Evolutionary conservation across 2,329 filamentous ascomycete genomes (phyloP), one percentile per base, ranked within the genome.

Genomic region (Rhytidhysteron rufulum): DNA sequence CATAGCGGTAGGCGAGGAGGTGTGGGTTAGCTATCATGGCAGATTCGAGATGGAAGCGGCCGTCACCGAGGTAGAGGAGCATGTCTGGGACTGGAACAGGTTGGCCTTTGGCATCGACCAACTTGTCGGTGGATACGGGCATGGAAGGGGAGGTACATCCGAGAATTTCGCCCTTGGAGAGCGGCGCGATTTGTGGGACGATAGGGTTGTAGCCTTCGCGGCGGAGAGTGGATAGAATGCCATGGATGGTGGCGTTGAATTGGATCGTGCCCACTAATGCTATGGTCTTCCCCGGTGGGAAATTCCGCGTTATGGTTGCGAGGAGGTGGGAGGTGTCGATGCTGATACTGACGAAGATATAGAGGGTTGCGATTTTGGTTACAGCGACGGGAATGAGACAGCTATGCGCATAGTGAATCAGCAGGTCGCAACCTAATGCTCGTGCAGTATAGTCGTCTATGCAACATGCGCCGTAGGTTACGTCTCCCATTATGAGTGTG

Each of bases 11-110:
- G 2, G 94, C 91, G 1, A 91, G 87, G 25, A 96, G 80, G 4
- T 74, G 69, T 0, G 94, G 93, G 67, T 98, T 98, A 62, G 97
- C 93, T 51, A 98, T 98, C 91, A 98, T 98, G 58, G 94, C 91
- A 57, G 88, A 94, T 68, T 98, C 93, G 31, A 98, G 84, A 63
- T 98, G 93, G 72, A 96, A 96, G 43, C 90, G 80, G 10, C 90
- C 90, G 59, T 96, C 90, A 34, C 90, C 90, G 11, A 96, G 80
- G 62, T 96, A 96, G 2, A 96, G 72, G 33, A 96, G 84, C 48
- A 88, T 68, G 58, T 95, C 87, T 27, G 73, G 70, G 4, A 66
- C 60, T 35, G 51, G 53, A 21, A 57, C 58, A 20, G 66, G 63
- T 31, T 67, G 69, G 34, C 78, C 77, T 9, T 72, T 73, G 9